Percentiles rank a stretch among this genome's conserved stretches.
phyloP scores from a whole-genome alignment of 257 asterid species.

The Solanum lycopersicoides region DNA sequence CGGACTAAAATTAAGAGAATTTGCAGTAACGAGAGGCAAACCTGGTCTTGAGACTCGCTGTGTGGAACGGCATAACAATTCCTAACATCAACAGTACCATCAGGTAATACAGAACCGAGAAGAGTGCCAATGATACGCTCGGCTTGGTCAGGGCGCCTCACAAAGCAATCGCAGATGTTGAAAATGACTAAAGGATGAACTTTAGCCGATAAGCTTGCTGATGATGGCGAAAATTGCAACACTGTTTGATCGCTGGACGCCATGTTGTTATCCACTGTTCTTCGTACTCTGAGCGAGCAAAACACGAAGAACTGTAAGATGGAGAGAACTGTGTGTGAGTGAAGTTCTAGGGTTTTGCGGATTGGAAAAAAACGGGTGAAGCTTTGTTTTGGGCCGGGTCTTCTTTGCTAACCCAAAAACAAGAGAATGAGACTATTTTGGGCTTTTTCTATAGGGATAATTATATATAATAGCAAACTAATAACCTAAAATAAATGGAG shows the following conservation, averaged over 20 bases:
- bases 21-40: background rate
- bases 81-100: conserved; percentile 80
- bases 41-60: conserved; percentile 87
- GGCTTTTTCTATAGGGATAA: background rate
- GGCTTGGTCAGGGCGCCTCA: conserved; percentile 82
- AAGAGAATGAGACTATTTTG: background rate
- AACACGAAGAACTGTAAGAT: too few relatives aligned
- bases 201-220: conserved; percentile 50
- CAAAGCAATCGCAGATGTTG: conserved; percentile 78
- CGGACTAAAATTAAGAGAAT: background rate
- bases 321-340: background rate
- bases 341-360: background rate
- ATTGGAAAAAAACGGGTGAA: background rate
- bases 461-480: too few relatives aligned
- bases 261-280: too few relatives aligned
- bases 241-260: conserved; percentile 42
- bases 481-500: too few relatives aligned
- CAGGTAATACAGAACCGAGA: conserved; percentile 84
- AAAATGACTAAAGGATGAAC: conserved; percentile 76
- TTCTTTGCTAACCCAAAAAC: background rate
- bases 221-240: conserved; percentile 45
- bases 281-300: too few relatives aligned
- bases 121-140: conserved; percentile 92
- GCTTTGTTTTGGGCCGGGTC: background rate
- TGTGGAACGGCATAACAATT: conserved; percentile 93